Conservation (phyloP, 164 flowering plant species). For the Pachysandra terminalis region DNA sequence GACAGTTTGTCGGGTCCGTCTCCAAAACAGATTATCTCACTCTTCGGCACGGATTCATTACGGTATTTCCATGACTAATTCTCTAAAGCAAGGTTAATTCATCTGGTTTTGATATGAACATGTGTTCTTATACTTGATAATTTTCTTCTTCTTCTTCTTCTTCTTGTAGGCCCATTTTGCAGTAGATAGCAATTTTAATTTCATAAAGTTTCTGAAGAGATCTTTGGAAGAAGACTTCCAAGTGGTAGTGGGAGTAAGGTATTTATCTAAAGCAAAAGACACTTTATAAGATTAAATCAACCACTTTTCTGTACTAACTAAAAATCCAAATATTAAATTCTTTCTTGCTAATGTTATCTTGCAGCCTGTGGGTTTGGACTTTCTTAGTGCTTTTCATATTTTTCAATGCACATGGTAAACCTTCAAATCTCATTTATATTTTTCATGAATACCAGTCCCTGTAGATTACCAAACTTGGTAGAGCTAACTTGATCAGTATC, state of each 20-base stretch:
- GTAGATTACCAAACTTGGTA: background rate
- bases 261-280: background rate
- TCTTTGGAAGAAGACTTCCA: slow-evolving; percentile 46
- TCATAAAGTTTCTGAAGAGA: slow-evolving; percentile 45
- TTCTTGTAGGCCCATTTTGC: slow-evolving; percentile 46
- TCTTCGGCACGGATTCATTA: slow-evolving; percentile 73
- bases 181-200: slow-evolving; percentile 34
- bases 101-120: background rate
- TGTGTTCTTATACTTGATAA: background rate
- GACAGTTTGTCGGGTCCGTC: slow-evolving; percentile 49
- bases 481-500: background rate
- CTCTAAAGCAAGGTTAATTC: background rate
- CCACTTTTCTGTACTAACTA: background rate
- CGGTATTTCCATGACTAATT: slow-evolving; percentile 26
- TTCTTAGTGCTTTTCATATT: slow-evolving; percentile 41
- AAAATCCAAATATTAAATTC: background rate
- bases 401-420: slow-evolving; percentile 44
- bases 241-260: slow-evolving; percentile 50
- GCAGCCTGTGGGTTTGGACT: slow-evolving; percentile 46
- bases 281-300: background rate
- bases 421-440: background rate
- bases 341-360: slow-evolving; percentile 1
- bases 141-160: background rate
- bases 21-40: slow-evolving; percentile 56
- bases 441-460: background rate